These are phyloP conservation scores for Colletotrichum theobromicola DNA, from an alignment of 2,329 filamentous ascomycete genomes.

Conservation along the genomic window DNA sequence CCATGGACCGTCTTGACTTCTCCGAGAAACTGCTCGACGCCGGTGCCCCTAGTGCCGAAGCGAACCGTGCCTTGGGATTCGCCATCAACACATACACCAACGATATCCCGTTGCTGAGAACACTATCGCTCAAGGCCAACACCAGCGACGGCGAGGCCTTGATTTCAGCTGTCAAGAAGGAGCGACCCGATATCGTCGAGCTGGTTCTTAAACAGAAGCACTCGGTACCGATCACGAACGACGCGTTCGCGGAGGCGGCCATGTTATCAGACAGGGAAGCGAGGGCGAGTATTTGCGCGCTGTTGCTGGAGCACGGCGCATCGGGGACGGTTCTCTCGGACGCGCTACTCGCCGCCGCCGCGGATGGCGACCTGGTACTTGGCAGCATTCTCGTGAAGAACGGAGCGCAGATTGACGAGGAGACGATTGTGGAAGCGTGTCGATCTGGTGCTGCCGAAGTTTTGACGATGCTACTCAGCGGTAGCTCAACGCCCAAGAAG, in stretches of 20 bases:
- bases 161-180: constrained; percentile 48
- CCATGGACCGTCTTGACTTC: constrained; percentile 56
- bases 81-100: constrained; percentile 51
- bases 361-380: constrained; percentile 57
- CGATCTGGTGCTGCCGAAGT: constrained; percentile 55
- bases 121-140: constrained; percentile 52
- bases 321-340: constrained; percentile 50
- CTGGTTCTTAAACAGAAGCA: constrained; percentile 48
- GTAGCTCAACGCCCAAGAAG: constrained; percentile 41
- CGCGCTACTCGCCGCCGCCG: constrained; percentile 55
- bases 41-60: constrained; percentile 52
- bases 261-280: constrained; percentile 41
- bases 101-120: constrained; percentile 54
- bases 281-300: constrained; percentile 48
- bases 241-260: constrained; percentile 48
- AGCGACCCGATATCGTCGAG: constrained; percentile 49
- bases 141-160: constrained; percentile 56
- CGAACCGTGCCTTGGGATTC: constrained; percentile 57
- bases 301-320: constrained; percentile 51
- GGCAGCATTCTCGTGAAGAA: constrained; percentile 56
- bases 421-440: constrained; percentile 60
- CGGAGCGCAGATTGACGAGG: constrained; percentile 57
- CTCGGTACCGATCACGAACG: constrained; percentile 41
- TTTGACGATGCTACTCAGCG: constrained; percentile 53
- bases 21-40: constrained; percentile 55